These are phyloP conservation scores for Fusarium incarnatum DNA, from an alignment of 2,329 filamentous ascomycete species.

Conservation along the genomic window DNA sequence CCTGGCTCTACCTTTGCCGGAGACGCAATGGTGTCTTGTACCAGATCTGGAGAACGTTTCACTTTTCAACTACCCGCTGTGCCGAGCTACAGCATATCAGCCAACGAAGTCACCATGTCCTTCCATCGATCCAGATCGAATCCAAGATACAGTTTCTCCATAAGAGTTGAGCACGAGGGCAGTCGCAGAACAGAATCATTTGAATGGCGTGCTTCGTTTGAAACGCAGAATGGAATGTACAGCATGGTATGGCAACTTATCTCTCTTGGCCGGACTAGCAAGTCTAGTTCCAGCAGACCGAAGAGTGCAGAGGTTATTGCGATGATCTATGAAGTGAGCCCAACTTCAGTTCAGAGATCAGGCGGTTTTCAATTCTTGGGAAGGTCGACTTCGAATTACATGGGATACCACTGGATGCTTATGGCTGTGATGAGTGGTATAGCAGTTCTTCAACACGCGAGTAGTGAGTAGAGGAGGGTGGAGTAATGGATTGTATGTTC, in stretches of 20 bases:
- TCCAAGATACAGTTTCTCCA: conserved; percentile 19
- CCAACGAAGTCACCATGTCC: conserved; percentile 11
- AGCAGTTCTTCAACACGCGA: conserved; percentile 6
- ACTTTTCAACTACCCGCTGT: conserved; percentile 26
- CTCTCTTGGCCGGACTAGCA: conserved; percentile 1
- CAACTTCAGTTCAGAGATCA: neutral
- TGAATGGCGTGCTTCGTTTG: conserved; percentile 23
- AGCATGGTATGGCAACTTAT: conserved; percentile 30
- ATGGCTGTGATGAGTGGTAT: conserved; percentile 28
- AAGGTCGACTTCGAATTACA: conserved; percentile 8
- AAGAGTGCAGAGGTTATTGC: conserved; percentile 28
- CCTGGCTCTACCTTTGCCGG: conserved; percentile 1
- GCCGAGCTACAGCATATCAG: conserved; percentile 3
- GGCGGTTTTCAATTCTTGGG: conserved; percentile 23
- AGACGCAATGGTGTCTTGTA: conserved; percentile 13
- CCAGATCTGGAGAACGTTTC: neutral
- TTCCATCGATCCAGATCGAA: neutral
- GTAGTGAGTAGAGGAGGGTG: neutral
- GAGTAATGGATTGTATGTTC: neutral
- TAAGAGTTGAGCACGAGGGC: conserved; percentile 17
- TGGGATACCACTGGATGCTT: conserved; percentile 33
- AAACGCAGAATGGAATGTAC: conserved; percentile 6
- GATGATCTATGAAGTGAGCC: conserved; percentile 11
- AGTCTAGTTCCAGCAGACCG: neutral
- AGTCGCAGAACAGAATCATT: conserved; percentile 17